A percentile compares a stretch with the other conserved stretches of the same genome.
These are phyloP conservation scores for Botrytis medusae DNA, from an alignment of 2,329 filamentous ascomycete genomes.

Conservation along the genomic window DNA sequence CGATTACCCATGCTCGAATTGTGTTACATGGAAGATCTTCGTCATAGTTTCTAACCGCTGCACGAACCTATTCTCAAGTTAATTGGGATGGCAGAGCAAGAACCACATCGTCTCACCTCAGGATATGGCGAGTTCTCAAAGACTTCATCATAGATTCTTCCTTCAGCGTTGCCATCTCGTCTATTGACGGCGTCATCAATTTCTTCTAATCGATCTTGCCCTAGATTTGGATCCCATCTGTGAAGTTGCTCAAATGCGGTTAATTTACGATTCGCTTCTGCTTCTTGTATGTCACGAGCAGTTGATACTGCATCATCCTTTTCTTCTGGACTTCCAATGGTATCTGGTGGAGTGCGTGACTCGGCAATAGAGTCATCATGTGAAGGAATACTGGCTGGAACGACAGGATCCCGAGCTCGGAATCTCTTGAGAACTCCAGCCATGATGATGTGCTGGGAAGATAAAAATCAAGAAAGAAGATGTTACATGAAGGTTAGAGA, in stretches of 20 bases:
- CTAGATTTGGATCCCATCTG: slow-evolving; percentile 28
- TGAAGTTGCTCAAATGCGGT: slow-evolving; percentile 26
- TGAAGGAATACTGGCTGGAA: neutral
- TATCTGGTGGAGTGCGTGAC: neutral
- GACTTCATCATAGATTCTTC: slow-evolving; percentile 24
- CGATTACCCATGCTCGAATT: slow-evolving; percentile 59
- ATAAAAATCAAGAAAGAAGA: neutral
- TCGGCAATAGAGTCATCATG: neutral
- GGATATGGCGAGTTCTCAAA: slow-evolving; percentile 29
- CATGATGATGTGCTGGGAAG: neutral
- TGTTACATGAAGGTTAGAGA: neutral
- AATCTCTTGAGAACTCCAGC: slow-evolving; percentile 2
- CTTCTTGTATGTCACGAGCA: slow-evolving; percentile 21
- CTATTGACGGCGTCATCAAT: slow-evolving; percentile 27
- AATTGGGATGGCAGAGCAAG: neutral
- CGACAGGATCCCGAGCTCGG: neutral
- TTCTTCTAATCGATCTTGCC: slow-evolving; percentile 24
- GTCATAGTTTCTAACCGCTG: slow-evolving; percentile 46
- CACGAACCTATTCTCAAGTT: slow-evolving; percentile 23
- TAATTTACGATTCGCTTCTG: slow-evolving; percentile 26
- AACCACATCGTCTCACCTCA: slow-evolving; percentile 11
- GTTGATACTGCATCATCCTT: slow-evolving; percentile 21
- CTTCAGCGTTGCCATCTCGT: slow-evolving; percentile 23
- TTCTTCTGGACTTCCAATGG: slow-evolving; percentile 1
- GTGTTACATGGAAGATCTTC: slow-evolving; percentile 66